Evolutionary conservation across 345 rosid species (phyloP).

Genomic region (Litchi chinensis): DNA sequence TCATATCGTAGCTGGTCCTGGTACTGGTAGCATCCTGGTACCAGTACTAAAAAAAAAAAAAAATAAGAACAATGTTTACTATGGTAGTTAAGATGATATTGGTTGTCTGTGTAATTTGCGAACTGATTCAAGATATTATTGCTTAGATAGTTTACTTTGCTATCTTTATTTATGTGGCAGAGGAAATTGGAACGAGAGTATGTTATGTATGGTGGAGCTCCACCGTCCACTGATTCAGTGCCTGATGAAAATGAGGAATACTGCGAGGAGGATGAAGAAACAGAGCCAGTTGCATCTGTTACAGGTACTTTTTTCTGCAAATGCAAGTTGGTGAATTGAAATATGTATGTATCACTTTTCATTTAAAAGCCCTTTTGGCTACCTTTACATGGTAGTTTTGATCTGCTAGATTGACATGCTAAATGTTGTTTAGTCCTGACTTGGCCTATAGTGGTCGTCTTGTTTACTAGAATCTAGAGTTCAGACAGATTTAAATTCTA

Average conservation of each 20-base stretch:
- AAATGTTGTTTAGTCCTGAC: neutral
- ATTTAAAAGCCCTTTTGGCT: neutral
- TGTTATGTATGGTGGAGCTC: slow-evolving; percentile 47
- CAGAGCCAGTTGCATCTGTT: slow-evolving; percentile 40
- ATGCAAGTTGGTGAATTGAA: slow-evolving; percentile 15
- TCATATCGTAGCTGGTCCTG: too few relatives aligned
- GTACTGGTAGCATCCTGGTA: too few relatives aligned
- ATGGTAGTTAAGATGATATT: neutral
- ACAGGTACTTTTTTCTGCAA: slow-evolving; percentile 41
- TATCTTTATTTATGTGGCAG: slow-evolving; percentile 35
- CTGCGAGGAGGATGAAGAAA: slow-evolving; percentile 41
- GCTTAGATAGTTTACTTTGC: neutral
- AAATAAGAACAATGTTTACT: too few relatives aligned
- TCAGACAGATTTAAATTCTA: neutral
- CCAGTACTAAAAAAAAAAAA: too few relatives aligned
- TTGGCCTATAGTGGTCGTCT: neutral
- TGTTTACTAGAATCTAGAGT: neutral
- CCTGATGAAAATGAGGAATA: slow-evolving; percentile 40
- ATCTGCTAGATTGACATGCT: neutral
- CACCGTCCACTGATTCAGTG: slow-evolving; percentile 33
- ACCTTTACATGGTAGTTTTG: neutral
- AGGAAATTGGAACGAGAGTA: slow-evolving; percentile 72
- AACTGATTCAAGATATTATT: neutral
- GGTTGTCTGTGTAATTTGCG: neutral
- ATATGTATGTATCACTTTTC: neutral